Evolutionary conservation across 495 filamentous ascomycete genomes (phyloP).

Genomic region (Penicillium salamii): DNA sequence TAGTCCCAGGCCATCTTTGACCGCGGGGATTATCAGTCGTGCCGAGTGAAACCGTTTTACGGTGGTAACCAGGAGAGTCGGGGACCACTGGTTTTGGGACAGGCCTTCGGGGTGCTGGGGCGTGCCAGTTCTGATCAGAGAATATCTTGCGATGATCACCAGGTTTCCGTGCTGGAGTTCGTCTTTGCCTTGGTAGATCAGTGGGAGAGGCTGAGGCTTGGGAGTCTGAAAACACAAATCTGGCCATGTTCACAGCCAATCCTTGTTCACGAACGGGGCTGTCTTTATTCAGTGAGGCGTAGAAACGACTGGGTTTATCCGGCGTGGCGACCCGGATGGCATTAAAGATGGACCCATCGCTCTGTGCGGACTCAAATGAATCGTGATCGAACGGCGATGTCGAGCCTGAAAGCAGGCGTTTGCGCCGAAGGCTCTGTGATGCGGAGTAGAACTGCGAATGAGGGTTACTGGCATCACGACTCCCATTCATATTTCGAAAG

Average conservation of each 20-base stretch:
- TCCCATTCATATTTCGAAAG: slow-evolving; percentile 10
- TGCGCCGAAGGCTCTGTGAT: slow-evolving; percentile 7
- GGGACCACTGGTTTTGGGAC: not conserved
- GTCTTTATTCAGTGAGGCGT: slow-evolving; percentile 5
- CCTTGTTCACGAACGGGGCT: slow-evolving; percentile 23
- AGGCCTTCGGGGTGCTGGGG: not conserved
- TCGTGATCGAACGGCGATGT: slow-evolving; percentile 17
- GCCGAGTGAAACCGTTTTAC: slow-evolving; percentile 24
- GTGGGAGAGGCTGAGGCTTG: slow-evolving; percentile 1
- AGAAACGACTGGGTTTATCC: slow-evolving; percentile 12
- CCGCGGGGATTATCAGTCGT: slow-evolving; percentile 8
- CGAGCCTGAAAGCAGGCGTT: slow-evolving; percentile 9
- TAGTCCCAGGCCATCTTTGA: slow-evolving; percentile 25
- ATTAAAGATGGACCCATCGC: slow-evolving; percentile 45
- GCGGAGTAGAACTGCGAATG: slow-evolving; percentile 7
- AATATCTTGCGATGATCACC: slow-evolving; percentile 14
- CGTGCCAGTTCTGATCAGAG: slow-evolving; percentile 15
- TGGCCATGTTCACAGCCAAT: slow-evolving; percentile 33
- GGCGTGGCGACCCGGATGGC: slow-evolving; percentile 30
- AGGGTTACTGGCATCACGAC: slow-evolving; percentile 2
- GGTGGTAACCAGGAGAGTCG: slow-evolving; percentile 10
- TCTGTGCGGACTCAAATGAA: slow-evolving; percentile 35
- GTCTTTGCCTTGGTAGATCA: not conserved
- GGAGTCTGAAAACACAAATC: slow-evolving; percentile 22
- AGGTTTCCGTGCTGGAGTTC: not conserved